A percentile compares a stretch with the other conserved stretches of the same genome.
These are phyloP conservation scores for Trichocomaceae sp. DNA, from an alignment of 2,329 filamentous ascomycete species.

Conservation along the genomic window DNA sequence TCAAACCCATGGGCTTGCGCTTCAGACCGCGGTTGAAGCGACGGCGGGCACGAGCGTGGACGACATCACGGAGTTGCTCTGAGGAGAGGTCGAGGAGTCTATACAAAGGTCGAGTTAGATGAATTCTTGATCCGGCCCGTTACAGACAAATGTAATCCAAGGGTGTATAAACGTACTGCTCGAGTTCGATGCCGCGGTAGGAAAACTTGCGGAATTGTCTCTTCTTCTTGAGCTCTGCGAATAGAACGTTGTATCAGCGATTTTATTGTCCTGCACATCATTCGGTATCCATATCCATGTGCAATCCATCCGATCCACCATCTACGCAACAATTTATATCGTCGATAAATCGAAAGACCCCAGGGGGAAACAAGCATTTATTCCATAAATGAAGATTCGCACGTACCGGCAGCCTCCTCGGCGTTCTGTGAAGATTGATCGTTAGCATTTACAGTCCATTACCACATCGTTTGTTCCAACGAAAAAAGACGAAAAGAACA, in stretches of 20 bases:
- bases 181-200: slow-evolving; percentile 98
- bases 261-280: slow-evolving; percentile 14
- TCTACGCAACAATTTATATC: neutral
- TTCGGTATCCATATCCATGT: too few relatives aligned
- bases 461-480: slow-evolving; percentile 7
- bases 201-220: slow-evolving; percentile 99
- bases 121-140: slow-evolving; percentile 7
- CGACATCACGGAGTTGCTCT: slow-evolving; percentile 98
- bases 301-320: slow-evolving; percentile 12
- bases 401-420: slow-evolving; percentile 82
- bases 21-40: slow-evolving; percentile 99
- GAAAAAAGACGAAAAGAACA: slow-evolving; percentile 24
- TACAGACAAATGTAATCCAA: neutral
- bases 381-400: neutral
- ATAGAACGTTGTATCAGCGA: slow-evolving; percentile 27
- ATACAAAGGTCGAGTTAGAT: slow-evolving; percentile 23
- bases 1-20: slow-evolving; percentile 99
- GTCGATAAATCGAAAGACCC: neutral
- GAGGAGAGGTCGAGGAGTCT: slow-evolving; percentile 98
- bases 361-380: neutral
- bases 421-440: slow-evolving; percentile 61
- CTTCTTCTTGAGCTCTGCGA: slow-evolving; percentile 93
- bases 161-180: slow-evolving; percentile 67
- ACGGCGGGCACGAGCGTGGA: slow-evolving; percentile 96
- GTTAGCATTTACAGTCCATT: slow-evolving; percentile 31